A percentile compares a stretch with the other conserved stretches of the same genome.
These are phyloP conservation scores for Asclepias syriaca DNA, from an alignment of 257 asterid genomes.

Conservation along the genomic window DNA sequence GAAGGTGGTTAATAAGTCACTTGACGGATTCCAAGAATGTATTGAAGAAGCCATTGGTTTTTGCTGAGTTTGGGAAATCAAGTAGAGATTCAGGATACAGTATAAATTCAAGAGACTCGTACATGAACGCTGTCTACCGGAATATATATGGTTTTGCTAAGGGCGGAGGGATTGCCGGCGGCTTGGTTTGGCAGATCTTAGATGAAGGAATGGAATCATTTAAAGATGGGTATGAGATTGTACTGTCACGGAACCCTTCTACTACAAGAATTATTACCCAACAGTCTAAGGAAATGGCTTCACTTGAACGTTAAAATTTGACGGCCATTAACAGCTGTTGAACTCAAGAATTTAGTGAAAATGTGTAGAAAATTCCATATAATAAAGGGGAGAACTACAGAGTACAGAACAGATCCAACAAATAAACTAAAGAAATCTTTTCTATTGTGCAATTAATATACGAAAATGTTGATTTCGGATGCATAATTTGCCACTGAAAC, in stretches of 20 bases:
- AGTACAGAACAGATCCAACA: too few species aligned
- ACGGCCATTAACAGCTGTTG: too few species aligned
- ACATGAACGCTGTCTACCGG: slow-evolving; percentile 26
- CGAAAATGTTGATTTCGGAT: too few species aligned
- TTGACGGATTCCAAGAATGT: slow-evolving; percentile 34
- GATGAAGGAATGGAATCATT: slow-evolving; percentile 39
- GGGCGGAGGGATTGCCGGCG: slow-evolving; percentile 37
- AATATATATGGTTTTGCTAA: slow-evolving; percentile 32
- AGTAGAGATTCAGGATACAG: slow-evolving; percentile 39
- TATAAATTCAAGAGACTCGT: slow-evolving; percentile 26
- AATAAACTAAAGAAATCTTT: too few species aligned
- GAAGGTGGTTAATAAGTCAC: slow-evolving; percentile 43
- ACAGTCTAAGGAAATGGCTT: slow-evolving; percentile 37
- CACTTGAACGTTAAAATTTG: slow-evolving; percentile 12
- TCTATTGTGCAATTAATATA: too few species aligned
- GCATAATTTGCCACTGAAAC: too few species aligned
- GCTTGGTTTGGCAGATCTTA: slow-evolving; percentile 45
- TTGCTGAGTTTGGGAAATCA: slow-evolving; percentile 45
- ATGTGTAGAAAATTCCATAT: too few species aligned
- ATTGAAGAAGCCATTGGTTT: slow-evolving; percentile 42
- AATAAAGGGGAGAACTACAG: too few species aligned
- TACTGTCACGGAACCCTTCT: slow-evolving; percentile 34
- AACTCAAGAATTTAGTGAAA: too few species aligned
- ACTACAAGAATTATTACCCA: slow-evolving; percentile 34
- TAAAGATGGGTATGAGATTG: slow-evolving; percentile 39